Conservation (phyloP, 148 eudicot species). For the Tetragonia tetragonoides region DNA sequence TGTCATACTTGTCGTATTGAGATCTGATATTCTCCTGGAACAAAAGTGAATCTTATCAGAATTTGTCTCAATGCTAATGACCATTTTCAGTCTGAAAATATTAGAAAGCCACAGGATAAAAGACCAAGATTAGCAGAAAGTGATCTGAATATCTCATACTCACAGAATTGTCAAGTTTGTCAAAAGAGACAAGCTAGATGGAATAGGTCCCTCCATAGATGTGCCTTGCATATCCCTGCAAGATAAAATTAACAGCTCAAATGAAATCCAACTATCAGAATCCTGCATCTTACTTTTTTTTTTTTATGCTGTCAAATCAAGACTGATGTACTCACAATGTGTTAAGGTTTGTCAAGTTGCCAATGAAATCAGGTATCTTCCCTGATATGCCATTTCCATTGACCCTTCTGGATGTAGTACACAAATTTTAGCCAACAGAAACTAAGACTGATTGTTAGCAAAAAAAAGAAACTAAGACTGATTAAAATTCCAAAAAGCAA, state of each 20-base stretch:
- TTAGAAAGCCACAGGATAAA: background rate
- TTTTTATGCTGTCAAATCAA: background rate
- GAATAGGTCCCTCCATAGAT: slow-evolving; percentile 78
- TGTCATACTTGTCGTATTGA: slow-evolving; percentile 36
- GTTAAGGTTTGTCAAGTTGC: slow-evolving; percentile 51
- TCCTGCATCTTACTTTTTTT: background rate
- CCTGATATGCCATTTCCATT: slow-evolving; percentile 58
- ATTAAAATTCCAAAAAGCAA: background rate
- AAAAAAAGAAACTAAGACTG: background rate
- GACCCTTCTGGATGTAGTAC: slow-evolving; percentile 50
- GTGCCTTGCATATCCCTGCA: slow-evolving; percentile 78
- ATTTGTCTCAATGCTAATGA: background rate
- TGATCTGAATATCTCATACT: slow-evolving; percentile 33
- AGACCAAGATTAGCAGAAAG: background rate
- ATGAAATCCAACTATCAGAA: background rate
- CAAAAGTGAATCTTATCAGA: slow-evolving; percentile 4
- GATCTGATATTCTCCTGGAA: slow-evolving; percentile 78
- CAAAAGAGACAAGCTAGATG: slow-evolving; percentile 47
- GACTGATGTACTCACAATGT: slow-evolving; percentile 43
- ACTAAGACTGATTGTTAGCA: background rate
- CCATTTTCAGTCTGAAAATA: background rate
- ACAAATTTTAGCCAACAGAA: background rate
- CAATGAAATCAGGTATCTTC: slow-evolving; percentile 61
- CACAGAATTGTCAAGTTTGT: slow-evolving; percentile 48
- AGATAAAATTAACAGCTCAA: background rate